Evolutionary conservation across 1,284 basidiomycete genomes (phyloP).

Genomic region (Takashimella koratensis): DNA sequence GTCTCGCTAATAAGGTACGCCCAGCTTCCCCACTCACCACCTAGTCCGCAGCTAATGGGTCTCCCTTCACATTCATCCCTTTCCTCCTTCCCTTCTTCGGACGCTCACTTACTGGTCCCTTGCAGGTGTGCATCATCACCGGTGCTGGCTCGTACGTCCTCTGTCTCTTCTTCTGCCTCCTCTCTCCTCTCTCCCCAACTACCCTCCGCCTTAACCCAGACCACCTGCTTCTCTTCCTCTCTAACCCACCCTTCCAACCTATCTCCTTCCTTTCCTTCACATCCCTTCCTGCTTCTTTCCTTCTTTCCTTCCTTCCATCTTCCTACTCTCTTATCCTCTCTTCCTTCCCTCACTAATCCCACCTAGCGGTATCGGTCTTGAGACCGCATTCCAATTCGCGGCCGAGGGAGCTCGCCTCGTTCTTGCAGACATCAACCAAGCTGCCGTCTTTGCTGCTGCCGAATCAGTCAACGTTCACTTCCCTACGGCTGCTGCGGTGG

Average conservation of each 20-base stretch:
- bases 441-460: constrained; percentile 67
- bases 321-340: not conserved
- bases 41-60: not conserved
- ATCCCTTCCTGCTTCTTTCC: not conserved
- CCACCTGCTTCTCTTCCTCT: not conserved
- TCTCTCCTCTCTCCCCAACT: not conserved
- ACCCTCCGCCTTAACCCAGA: not conserved
- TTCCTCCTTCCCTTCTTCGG: not conserved
- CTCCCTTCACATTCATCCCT: too few species aligned
- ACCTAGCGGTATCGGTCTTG: constrained; percentile 76
- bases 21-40: not conserved
- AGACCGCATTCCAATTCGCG: constrained; percentile 88
- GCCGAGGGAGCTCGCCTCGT: constrained; percentile 84
- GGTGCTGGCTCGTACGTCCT: constrained; percentile 46
- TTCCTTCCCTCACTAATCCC: not conserved
- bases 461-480: constrained; percentile 62
- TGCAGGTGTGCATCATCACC: constrained; percentile 48
- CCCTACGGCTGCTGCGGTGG: constrained; percentile 65
- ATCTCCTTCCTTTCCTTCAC: too few species aligned
- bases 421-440: constrained; percentile 79
- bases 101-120: not conserved
- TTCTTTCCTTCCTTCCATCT: too few species aligned
- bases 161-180: not conserved
- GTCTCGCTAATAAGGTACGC: constrained; percentile 45
- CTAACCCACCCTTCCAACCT: not conserved